These are phyloP conservation scores for Pleurotus pulmonarius DNA, from an alignment of 768 basidiomycete genomes.

Conservation along the genomic window DNA sequence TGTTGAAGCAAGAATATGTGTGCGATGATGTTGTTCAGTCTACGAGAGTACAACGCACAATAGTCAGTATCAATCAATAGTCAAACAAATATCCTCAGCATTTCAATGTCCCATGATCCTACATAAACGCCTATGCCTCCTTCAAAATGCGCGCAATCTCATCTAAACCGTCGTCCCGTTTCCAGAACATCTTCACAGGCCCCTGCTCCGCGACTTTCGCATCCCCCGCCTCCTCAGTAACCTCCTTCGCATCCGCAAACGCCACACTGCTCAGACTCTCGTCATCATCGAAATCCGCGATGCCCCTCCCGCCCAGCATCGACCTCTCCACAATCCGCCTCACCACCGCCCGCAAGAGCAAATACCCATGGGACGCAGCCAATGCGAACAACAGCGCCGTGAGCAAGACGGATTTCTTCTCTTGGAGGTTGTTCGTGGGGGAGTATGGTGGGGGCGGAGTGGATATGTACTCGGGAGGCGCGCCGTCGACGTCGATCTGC, in stretches of 20 bases:
- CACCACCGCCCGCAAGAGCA: constrained; percentile 58
- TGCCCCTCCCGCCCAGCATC: constrained; percentile 62
- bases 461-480: neutral
- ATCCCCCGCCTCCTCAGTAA: constrained; percentile 27
- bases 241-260: constrained; percentile 42
- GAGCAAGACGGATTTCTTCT: constrained; percentile 35
- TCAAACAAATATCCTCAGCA: no score
- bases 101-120: neutral
- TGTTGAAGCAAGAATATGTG: no score
- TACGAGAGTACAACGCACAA: no score
- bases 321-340: constrained; percentile 69
- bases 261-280: constrained; percentile 53
- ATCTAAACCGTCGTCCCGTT: constrained; percentile 67
- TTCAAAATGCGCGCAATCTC: constrained; percentile 69
- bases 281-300: constrained; percentile 57
- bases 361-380: constrained; percentile 82
- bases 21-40: no score
- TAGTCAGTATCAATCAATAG: no score
- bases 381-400: constrained; percentile 74
- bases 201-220: constrained; percentile 14
- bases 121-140: constrained; percentile 29
- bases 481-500: constrained; percentile 10
- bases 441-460: neutral
- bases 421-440: neutral
- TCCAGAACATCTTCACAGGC: constrained; percentile 53